A percentile compares a stretch with the other conserved stretches of the same genome.
phyloP scores from a whole-genome alignment of 345 rosid genomes.

The Eucalyptus tenuipes region DNA sequence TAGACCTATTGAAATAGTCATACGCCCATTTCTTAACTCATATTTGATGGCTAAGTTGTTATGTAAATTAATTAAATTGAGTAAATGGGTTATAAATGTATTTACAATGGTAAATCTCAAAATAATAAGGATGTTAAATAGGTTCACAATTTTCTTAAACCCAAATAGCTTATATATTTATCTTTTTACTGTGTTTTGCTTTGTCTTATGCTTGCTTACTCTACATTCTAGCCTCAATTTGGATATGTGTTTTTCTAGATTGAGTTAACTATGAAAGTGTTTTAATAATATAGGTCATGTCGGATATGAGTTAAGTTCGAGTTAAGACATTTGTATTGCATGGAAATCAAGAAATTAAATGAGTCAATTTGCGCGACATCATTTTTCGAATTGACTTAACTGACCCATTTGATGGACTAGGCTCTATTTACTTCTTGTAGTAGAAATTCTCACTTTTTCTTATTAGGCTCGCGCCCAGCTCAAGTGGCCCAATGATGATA shows the following conservation, averaged over 20 bases:
- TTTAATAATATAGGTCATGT: too few species aligned
- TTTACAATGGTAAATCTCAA: too few species aligned
- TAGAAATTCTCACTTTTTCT: background rate
- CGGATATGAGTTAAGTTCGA: rapidly evolving
- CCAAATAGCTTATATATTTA: rapidly evolving
- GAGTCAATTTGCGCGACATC: rapidly evolving
- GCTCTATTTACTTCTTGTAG: background rate
- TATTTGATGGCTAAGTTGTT: too few species aligned
- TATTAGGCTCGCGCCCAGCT: background rate
- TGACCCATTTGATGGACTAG: background rate
- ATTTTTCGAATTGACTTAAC: rapidly evolving
- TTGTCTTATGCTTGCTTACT: rapidly evolving
- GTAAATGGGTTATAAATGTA: too few species aligned
- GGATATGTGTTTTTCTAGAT: too few species aligned
- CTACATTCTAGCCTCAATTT: too few species aligned
- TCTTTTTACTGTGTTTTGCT: rapidly evolving
- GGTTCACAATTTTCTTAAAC: too few species aligned
- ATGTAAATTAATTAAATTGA: too few species aligned
- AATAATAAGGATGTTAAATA: too few species aligned
- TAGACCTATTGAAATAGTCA: rapidly evolving
- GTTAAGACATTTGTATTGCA: rapidly evolving
- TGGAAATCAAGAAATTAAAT: rapidly evolving
- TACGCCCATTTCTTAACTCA: too few species aligned
- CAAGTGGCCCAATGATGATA: background rate
- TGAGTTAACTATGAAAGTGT: background rate